Percentiles rank a stretch among this genome's conserved stretches.
These are phyloP conservation scores for Botrytis galanthina DNA, from an alignment of 2,329 filamentous ascomycete genomes.

Conservation along the genomic window DNA sequence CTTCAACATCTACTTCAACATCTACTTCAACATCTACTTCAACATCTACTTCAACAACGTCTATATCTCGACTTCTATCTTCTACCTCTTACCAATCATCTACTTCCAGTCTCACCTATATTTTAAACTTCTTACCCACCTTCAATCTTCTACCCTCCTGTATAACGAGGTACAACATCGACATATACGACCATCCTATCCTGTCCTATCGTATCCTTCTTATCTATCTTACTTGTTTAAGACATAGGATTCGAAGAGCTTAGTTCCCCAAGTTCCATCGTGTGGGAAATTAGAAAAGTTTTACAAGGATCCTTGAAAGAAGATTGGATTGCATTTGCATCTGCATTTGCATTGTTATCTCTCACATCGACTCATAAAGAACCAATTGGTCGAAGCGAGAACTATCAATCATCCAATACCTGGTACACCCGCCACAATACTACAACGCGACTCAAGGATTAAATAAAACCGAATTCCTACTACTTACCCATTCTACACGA, in stretches of 20 bases:
- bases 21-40: not conserved
- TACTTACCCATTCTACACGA: not conserved
- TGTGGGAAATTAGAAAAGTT: not conserved
- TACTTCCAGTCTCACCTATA: not conserved
- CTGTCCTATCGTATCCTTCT: not conserved
- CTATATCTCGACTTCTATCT: not conserved
- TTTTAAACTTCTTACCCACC: not conserved
- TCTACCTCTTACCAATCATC: not conserved
- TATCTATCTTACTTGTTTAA: conserved; percentile 6
- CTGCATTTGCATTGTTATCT: not conserved
- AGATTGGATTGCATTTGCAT: conserved; percentile 3
- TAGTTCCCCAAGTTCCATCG: not conserved
- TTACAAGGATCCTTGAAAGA: not conserved
- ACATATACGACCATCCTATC: not conserved
- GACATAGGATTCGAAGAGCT: not conserved
- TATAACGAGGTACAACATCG: not conserved
- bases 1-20: not conserved
- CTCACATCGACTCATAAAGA: not conserved
- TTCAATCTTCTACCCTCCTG: not conserved
- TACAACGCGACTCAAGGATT: not conserved
- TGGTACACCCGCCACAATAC: not conserved
- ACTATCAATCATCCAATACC: not conserved
- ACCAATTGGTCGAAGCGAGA: not conserved
- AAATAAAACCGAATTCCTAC: not conserved
- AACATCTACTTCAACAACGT: no score